Base-by-base conservation (phyloP, 805 yeast genomes). In the Monosporozyma unispora region DNA sequence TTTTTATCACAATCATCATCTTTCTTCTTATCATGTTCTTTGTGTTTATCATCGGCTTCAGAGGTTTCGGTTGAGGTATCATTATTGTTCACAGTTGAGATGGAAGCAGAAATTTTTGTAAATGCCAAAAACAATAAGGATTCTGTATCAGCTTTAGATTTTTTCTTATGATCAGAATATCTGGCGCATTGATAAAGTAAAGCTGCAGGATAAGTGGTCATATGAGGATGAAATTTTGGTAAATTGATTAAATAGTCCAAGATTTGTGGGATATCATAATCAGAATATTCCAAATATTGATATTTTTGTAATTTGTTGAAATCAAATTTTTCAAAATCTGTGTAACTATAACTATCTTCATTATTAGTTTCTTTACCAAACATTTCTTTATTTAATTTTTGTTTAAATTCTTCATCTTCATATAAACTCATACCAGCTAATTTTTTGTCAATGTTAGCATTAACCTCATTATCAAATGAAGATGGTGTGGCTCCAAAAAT, bases 181-280 rank as follows among this genome's bases (percentile, higher is more conserved):
- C 91, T 68, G n/a, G 84, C 63, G 59, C 85, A 75, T 62, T 84
- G 91, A 56, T 75, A 85, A 0, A 83, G 66, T 5, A 84, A 73
- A 0, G 86, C 80, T 0, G 93, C 89, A 0, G 91, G 88, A 22
- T 79, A 68, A 6, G 72, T 66, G 0, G 73, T 69, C 35, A 67
- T 65, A 41, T 71, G 73, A 7, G 76, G 74, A 54, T 77, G 76
- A 45, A 71, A 67, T 21, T 80, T 80, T 10, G 84, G 83, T 59
- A 77, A 75, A n/a, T 71, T 70, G 21, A 87, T 65, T 16, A 90
- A 78, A 46, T 77, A 67, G 49, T 76, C 72, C 23, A 89, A 71
- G 42, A 90, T 80, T 59, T 85, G 89, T 0, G 96, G 95, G 29
- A 86, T 81, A 22, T 71, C 73, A 54, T 79, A 73, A 58, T 84